Evolutionary conservation across 2,329 filamentous ascomycete genomes (phyloP), one percentile per base, ranked within the genome.

Genomic region (Talaromyces sp.): DNA sequence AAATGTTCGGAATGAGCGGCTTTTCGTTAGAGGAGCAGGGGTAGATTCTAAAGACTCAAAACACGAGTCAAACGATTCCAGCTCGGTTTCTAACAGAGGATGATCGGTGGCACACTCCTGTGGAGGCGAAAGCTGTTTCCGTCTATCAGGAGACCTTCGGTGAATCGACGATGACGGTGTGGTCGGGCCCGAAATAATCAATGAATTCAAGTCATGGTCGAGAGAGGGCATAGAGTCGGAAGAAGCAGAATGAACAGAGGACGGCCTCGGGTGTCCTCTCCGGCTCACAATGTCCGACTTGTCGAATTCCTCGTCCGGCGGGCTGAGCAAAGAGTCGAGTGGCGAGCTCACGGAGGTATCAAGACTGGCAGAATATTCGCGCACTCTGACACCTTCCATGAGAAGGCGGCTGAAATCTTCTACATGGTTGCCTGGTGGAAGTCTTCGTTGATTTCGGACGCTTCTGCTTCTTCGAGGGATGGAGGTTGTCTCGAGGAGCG

Each of bases 211-310:
- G 51, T 76, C 75, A 48, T 78, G 77, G 3, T 79, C 79, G 14
- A 85, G 74, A 1, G 82, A 84, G 0, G 83, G 80, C 57, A 84
- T 75, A 0, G 83, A 86, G n/a, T 85, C 83, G 65, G 77, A 81
- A 2, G 84, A 87, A 19, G 81, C 72, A 1, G 83, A 85, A 57
- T 80, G 73, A 1, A 77, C 74, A 7, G 78, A 79, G 43, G 76
- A 69, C 19, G 71, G 71, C 0, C 74, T 73, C 57, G 80, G 77
- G 64, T 77, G 74, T 58, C 78, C 75, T n/a, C 66, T 73, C 24
- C 80, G 75, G 65, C 74, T 80, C 61, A 66, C 70, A 21, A 72
- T 65, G 3, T 69, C 65, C 51, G 77, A 70, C 64, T 78, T 79
- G 48, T 74, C 71, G 26, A 67, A 69, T 8, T 76, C 70, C 50